Evolutionary conservation across 2,329 filamentous ascomycete genomes (phyloP).

Genomic region (Aureobasidium subglaciale): DNA sequence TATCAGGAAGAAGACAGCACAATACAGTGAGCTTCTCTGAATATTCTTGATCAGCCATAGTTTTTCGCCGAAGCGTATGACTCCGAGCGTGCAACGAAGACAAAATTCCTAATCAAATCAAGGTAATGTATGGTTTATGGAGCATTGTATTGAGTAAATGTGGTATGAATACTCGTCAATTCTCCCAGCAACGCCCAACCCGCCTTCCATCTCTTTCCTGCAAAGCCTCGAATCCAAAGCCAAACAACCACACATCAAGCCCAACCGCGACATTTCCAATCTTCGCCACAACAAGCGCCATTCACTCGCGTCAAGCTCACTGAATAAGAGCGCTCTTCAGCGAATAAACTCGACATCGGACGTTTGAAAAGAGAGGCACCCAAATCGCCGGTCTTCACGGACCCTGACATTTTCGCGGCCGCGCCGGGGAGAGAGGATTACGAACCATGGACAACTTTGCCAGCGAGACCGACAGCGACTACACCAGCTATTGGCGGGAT

Average conservation of each 20-base stretch:
- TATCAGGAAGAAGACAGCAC: too few relatives aligned
- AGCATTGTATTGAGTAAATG: neutral
- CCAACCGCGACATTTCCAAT: neutral
- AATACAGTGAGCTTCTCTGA: too few relatives aligned
- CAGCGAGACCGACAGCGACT: conserved; percentile 96
- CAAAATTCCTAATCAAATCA: too few relatives aligned
- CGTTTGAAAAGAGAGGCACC: neutral
- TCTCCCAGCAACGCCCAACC: conserved; percentile 5
- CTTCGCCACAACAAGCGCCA: neutral
- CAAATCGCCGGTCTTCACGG: neutral
- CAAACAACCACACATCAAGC: conserved; percentile 5
- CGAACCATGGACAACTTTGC: conserved; percentile 85
- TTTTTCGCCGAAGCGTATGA: too few relatives aligned
- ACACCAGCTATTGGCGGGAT: conserved; percentile 98
- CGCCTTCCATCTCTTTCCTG: conserved; percentile 8
- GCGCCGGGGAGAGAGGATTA: neutral
- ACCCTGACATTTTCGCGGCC: neutral
- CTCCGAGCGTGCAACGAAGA: too few relatives aligned
- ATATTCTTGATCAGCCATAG: too few relatives aligned
- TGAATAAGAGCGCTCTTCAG: neutral
- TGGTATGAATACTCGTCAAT: neutral
- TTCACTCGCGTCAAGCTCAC: neutral
- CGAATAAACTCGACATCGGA: neutral
- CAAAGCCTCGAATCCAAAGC: conserved; percentile 6
- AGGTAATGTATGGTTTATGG: too few relatives aligned